Conservation (phyloP, 2,329 filamentous ascomycete species). For the Aureobasidium zeae region DNA sequence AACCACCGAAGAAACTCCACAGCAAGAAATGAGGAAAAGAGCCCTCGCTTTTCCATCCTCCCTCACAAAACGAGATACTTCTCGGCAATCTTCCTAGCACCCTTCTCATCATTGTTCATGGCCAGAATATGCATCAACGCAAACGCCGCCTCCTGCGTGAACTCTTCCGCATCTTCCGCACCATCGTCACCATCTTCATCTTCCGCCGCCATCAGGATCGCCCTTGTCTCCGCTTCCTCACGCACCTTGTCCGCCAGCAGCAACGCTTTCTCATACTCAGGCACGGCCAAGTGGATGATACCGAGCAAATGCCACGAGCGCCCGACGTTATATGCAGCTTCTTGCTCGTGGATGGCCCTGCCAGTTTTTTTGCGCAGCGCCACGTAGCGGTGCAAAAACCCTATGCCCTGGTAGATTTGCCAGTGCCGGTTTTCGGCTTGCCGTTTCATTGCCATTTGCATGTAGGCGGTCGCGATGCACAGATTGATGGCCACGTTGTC, state of each 20-base stretch:
- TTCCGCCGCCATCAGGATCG: background rate
- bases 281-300: constrained; percentile 60
- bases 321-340: constrained; percentile 74
- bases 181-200: constrained; percentile 16
- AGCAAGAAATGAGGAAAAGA: too few relatives aligned
- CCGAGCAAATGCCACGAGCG: constrained; percentile 68
- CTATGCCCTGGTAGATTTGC: constrained; percentile 72
- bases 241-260: constrained; percentile 40
- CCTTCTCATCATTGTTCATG: constrained; percentile 52
- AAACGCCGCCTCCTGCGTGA: constrained; percentile 63
- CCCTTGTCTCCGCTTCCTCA: constrained; percentile 19
- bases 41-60: too few relatives aligned
- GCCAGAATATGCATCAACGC: constrained; percentile 61
- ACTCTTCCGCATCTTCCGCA: constrained; percentile 45
- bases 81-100: constrained; percentile 52
- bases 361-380: constrained; percentile 40
- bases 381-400: constrained; percentile 70
- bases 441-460: constrained; percentile 81
- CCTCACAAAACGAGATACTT: constrained; percentile 40
- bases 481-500: constrained; percentile 71
- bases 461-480: constrained; percentile 71
- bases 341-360: constrained; percentile 48
- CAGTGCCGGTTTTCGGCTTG: constrained; percentile 86
- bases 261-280: constrained; percentile 58
- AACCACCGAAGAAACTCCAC: too few relatives aligned